Evolutionary conservation across 192 early-diverging fungal species (phyloP).

Genomic region (Chytriomyces confervae): DNA sequence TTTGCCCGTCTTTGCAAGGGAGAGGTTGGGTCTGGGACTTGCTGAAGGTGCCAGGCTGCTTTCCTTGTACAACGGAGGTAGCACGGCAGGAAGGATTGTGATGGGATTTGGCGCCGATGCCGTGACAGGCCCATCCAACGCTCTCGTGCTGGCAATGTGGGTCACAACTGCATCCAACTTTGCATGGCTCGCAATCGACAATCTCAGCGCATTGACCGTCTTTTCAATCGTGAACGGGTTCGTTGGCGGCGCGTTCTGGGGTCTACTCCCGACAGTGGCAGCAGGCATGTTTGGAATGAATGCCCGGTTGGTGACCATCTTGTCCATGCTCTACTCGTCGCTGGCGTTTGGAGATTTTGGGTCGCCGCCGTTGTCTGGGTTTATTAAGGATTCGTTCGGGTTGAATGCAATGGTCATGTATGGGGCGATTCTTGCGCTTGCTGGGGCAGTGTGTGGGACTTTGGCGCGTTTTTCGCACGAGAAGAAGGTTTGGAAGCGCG

Average conservation of each 20-base stretch:
- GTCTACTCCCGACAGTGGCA: conserved; percentile 41
- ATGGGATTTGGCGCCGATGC: conserved; percentile 68
- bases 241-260: conserved; percentile 53
- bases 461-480: background rate
- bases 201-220: conserved; percentile 35
- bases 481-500: background rate
- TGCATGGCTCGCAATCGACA: conserved; percentile 55
- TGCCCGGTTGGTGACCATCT: background rate
- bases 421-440: background rate
- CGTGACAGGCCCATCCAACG: conserved; percentile 65
- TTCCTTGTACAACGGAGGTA: conserved; percentile 71
- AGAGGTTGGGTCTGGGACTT: background rate
- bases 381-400: background rate
- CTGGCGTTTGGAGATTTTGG: conserved; percentile 32
- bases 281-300: conserved; percentile 26
- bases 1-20: conserved; percentile 3
- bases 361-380: background rate
- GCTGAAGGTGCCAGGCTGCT: conserved; percentile 12
- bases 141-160: conserved; percentile 53
- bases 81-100: conserved; percentile 65
- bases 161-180: conserved; percentile 35
- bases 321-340: conserved; percentile 25
- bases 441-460: background rate
- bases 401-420: conserved; percentile 11
- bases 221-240: conserved; percentile 53